phyloP scores from a whole-genome alignment of 2,329 filamentous ascomycete species.

The Sclerotinia nivalis region DNA sequence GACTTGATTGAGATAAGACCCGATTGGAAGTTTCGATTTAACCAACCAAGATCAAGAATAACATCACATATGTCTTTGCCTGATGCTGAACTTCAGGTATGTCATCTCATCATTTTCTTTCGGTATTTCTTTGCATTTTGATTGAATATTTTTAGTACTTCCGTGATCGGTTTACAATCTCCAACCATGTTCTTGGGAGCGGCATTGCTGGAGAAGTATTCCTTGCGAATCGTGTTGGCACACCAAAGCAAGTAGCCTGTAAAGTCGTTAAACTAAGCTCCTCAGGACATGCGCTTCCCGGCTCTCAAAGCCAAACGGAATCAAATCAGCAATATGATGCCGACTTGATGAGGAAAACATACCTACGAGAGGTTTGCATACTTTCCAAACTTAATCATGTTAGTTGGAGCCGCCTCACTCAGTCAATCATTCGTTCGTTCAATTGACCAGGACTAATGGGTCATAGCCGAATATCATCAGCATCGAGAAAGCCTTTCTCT shows the following conservation, averaged over 20 bases:
- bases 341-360: constrained; percentile 42
- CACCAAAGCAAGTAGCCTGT: constrained; percentile 64
- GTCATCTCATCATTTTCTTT: too few relatives aligned
- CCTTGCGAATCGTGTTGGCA: constrained; percentile 53
- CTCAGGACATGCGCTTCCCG: constrained; percentile 1
- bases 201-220: constrained; percentile 57
- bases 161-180: constrained; percentile 50
- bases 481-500: constrained; percentile 54
- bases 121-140: background rate
- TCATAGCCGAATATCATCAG: constrained; percentile 55
- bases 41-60: constrained; percentile 33
- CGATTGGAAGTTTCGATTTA: constrained; percentile 44
- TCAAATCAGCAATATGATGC: constrained; percentile 7
- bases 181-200: constrained; percentile 51
- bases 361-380: constrained; percentile 54
- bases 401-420: constrained; percentile 33
- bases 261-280: constrained; percentile 59
- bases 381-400: constrained; percentile 57
- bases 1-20: constrained; percentile 49
- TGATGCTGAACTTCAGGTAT: constrained; percentile 44
- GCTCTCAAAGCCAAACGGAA: background rate
- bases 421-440: background rate
- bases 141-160: constrained; percentile 46
- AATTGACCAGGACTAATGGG: constrained; percentile 3
- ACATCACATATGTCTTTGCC: constrained; percentile 34